Conservation (phyloP, 495 filamentous ascomycete species). For the Neurospora discreta region DNA sequence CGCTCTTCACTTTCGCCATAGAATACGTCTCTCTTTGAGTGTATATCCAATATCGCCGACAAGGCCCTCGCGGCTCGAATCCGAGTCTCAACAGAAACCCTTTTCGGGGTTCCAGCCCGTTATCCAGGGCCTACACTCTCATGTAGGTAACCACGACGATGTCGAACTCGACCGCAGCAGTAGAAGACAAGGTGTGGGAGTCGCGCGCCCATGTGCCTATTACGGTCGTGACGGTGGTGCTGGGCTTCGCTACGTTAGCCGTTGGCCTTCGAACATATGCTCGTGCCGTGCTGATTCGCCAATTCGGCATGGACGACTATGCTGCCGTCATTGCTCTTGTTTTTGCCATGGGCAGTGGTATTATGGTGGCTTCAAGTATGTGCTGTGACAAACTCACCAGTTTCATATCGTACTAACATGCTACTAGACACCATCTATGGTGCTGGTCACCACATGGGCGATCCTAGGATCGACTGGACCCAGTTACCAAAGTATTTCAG, state of each 20-base stretch:
- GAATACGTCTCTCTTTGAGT: background rate
- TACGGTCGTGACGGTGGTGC: conserved; percentile 9
- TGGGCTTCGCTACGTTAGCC: conserved; percentile 19
- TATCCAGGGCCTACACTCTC: background rate
- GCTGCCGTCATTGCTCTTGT: conserved; percentile 16
- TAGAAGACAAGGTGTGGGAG: conserved; percentile 9
- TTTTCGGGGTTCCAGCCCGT: background rate
- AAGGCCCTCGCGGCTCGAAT: background rate
- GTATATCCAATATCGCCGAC: background rate
- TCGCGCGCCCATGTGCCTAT: conserved; percentile 13
- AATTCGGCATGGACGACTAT: conserved; percentile 34
- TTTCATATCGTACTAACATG: background rate
- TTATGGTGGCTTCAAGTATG: conserved; percentile 14
- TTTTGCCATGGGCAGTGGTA: conserved; percentile 15
- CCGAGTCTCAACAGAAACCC: background rate
- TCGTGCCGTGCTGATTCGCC: conserved; percentile 26
- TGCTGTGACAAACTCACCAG: background rate
- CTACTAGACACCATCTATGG: conserved; percentile 16
- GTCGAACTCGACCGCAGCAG: background rate
- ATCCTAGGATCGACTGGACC: conserved; percentile 1
- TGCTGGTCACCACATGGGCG: conserved; percentile 11
- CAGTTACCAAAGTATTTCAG: conserved; percentile 13
- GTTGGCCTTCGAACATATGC: conserved; percentile 30
- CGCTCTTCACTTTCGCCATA: background rate
- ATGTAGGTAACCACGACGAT: background rate